Evolutionary conservation across 2,329 filamentous ascomycete genomes (phyloP), one percentile per base, ranked within the genome.

Genomic region (Plectosphaerella cucumerina): DNA sequence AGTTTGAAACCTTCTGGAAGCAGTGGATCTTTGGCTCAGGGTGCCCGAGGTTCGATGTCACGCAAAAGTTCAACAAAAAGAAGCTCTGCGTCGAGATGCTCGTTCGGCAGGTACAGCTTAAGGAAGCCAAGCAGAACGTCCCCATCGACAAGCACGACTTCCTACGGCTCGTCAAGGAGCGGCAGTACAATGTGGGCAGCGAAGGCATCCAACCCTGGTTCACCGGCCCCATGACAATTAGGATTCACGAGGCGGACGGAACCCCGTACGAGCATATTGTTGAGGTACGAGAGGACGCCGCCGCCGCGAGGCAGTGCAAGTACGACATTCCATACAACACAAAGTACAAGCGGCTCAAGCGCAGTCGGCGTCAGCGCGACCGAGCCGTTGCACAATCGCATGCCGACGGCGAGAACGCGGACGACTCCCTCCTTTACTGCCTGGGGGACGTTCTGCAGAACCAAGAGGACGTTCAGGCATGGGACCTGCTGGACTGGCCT

Each of bases 301-400:
- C 88, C 3, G 57, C 50, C 12, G 61, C 60, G n/a, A 90, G 87
- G 59, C 74, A 73, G 1, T 78, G 77, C 21, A 94, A 89, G 64
- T 89, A 97, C 53, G 92, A 97, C 55, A 97, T 99, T 54, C 92
- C 93, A 1, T 99, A 99, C 71, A 97, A 97, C 62, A 99, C 94
- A 0, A 99, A 99, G 66, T 99, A 99, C 73, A 99, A 97, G 73
- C 86, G 95, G 9, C 78, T 99, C 3, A 99, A 99, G 74, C 80
- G 65, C 84, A 89, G 53, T 84, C 81, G 20, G 80, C 80, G 37
- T 44, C 49, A 73, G 46, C 67, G 65, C 42, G 64, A 60, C 49
- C 47, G 77, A 21, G 79, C 74, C 42, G 87, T 78, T 51, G 80
- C 81, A 48, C 88, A 87, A 62, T 77, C 77, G 44, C 67, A 68